phyloP scores from a whole-genome alignment of 169 alveolate genomes.

The Plasmodium gonderi region DNA sequence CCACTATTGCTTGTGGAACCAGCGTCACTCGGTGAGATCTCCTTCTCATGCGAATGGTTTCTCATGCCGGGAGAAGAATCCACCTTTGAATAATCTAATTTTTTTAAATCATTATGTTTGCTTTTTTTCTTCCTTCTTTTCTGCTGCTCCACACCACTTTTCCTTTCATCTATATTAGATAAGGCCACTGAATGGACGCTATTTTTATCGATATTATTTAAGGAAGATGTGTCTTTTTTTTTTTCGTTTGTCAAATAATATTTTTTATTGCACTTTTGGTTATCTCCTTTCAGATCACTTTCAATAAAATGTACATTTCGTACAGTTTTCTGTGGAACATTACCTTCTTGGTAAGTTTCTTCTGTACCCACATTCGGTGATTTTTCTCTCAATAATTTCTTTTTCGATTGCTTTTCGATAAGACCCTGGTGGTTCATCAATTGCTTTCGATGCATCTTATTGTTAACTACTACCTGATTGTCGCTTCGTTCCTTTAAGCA shows the following conservation, averaged over 20 bases:
- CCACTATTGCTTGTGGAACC: not conserved
- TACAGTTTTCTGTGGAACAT: not conserved
- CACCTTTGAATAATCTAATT: not conserved
- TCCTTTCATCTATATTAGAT: not conserved
- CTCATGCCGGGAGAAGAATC: not conserved
- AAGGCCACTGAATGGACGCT: not conserved
- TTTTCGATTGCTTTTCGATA: not conserved
- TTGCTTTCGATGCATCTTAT: too few relatives aligned
- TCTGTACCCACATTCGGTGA: too few relatives aligned
- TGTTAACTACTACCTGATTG: not conserved
- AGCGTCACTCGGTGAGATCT: not conserved
- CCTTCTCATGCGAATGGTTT: not conserved
- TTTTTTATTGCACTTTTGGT: not conserved
- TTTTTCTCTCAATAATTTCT: not conserved
- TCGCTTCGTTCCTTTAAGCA: not conserved
- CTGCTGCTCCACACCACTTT: not conserved
- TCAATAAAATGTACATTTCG: not conserved
- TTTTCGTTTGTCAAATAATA: not conserved
- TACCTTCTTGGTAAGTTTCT: not conserved
- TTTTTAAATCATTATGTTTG: not conserved
- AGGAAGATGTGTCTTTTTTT: too few relatives aligned
- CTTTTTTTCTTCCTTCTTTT: not conserved
- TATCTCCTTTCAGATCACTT: not conserved
- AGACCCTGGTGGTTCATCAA: too few relatives aligned
- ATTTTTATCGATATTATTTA: not conserved